Evolutionary conservation across 2,329 filamentous ascomycete genomes (phyloP).

Genomic region (Tolypocladium inflatum): DNA sequence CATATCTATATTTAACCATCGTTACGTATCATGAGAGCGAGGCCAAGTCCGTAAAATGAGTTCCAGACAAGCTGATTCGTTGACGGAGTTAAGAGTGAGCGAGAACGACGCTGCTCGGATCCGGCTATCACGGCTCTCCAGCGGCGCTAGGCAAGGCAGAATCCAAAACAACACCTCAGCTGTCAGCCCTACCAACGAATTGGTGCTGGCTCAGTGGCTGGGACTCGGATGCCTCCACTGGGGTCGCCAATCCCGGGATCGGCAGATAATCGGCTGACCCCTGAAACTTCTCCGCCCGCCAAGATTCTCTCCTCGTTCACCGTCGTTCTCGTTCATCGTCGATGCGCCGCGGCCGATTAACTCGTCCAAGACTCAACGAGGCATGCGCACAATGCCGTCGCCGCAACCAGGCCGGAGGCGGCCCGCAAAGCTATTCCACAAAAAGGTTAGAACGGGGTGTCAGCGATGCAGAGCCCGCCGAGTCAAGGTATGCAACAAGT

Average conservation of each 20-base stretch:
- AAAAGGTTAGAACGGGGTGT: constrained; percentile 13
- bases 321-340: neutral
- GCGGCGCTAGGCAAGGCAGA: neutral
- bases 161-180: neutral
- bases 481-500: constrained; percentile 8
- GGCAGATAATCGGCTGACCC: neutral
- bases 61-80: neutral
- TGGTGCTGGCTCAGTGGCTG: neutral
- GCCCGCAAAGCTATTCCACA: constrained; percentile 13
- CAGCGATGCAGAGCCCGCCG: constrained; percentile 11
- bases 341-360: neutral
- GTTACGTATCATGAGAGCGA: too few relatives aligned
- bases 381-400: neutral
- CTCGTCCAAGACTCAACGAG: neutral
- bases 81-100: neutral
- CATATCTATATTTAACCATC: neutral
- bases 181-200: neutral
- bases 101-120: neutral
- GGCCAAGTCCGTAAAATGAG: neutral
- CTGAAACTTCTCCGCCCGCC: neutral
- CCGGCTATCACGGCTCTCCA: neutral
- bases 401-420: neutral
- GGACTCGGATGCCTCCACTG: too few relatives aligned
- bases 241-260: neutral
- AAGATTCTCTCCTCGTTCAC: neutral